Conservation (phyloP, 345 rosid species). For the Eucalyptus brandiana region DNA sequence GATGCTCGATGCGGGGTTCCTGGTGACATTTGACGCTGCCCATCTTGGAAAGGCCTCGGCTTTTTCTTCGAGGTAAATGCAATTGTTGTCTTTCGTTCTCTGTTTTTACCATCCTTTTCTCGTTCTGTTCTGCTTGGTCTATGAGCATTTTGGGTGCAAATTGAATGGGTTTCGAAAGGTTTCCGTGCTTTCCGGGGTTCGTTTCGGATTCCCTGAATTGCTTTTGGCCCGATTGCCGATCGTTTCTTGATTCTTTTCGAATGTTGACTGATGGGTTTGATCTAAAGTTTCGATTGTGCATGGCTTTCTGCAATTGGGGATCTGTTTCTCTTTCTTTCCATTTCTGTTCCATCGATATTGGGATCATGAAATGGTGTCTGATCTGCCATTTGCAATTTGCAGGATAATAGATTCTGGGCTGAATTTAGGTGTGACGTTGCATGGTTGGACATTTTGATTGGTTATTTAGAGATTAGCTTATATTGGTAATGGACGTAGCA, state of each 20-base stretch:
- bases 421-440: background rate
- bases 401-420: background rate
- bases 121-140: background rate
- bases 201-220: background rate
- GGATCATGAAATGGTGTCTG: background rate
- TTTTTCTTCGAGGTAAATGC: background rate
- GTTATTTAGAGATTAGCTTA: background rate
- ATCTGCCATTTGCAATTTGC: background rate
- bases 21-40: background rate
- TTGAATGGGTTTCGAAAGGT: background rate
- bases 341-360: background rate
- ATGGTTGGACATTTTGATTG: background rate
- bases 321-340: background rate
- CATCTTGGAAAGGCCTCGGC: background rate
- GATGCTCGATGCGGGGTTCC: background rate
- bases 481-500: constrained; percentile 32
- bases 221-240: background rate
- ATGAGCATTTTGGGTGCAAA: background rate
- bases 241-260: background rate
- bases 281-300: background rate
- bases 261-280: background rate
- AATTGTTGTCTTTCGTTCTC: background rate
- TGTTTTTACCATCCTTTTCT: background rate
- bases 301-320: background rate
- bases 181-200: background rate